Evolutionary conservation across 371 early-diverging fungal species (phyloP).

Genomic region (Rhizopus microsporus): DNA sequence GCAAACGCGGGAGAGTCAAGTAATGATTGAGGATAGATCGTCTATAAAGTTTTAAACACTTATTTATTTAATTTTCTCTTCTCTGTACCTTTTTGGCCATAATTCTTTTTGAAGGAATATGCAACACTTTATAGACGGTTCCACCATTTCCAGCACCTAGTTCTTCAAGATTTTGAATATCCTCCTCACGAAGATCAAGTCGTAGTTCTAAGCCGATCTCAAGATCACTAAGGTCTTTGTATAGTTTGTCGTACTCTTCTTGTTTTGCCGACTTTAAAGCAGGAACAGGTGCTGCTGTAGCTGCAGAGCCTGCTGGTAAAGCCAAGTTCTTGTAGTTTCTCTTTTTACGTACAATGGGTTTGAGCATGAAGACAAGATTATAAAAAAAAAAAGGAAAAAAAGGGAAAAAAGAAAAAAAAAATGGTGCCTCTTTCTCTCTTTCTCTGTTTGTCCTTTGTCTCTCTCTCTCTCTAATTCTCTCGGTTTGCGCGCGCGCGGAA

Average conservation of each 20-base stretch:
- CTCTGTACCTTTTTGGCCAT: constrained; percentile 72
- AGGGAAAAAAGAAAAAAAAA: neutral
- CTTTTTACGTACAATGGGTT: constrained; percentile 47
- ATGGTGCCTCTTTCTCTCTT: neutral
- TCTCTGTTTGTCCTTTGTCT: neutral
- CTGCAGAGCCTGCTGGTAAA: constrained; percentile 19
- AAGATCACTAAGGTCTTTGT: constrained; percentile 38
- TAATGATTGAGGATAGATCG: constrained; percentile 18
- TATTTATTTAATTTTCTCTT: constrained; percentile 1
- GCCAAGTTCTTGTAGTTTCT: constrained; percentile 61
- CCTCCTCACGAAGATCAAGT: constrained; percentile 72
- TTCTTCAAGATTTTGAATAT: constrained; percentile 71
- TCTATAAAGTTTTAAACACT: neutral
- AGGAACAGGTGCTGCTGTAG: constrained; percentile 6
- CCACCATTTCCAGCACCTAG: constrained; percentile 85
- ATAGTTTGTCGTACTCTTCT: constrained; percentile 29
- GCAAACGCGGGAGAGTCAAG: constrained; percentile 29
- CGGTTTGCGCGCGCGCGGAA: neutral
- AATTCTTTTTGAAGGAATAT: constrained; percentile 68
- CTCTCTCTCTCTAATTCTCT: neutral
- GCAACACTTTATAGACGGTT: constrained; percentile 69
- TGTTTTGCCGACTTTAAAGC: constrained; percentile 19
- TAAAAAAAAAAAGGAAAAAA: constrained; percentile 1
- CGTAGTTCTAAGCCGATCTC: constrained; percentile 72
- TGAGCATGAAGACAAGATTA: constrained; percentile 5